Percentiles rank a stretch among this genome's conserved stretches.
Conservation (phyloP, 805 yeast species). For the Tetrapisispora pingtungensis region DNA sequence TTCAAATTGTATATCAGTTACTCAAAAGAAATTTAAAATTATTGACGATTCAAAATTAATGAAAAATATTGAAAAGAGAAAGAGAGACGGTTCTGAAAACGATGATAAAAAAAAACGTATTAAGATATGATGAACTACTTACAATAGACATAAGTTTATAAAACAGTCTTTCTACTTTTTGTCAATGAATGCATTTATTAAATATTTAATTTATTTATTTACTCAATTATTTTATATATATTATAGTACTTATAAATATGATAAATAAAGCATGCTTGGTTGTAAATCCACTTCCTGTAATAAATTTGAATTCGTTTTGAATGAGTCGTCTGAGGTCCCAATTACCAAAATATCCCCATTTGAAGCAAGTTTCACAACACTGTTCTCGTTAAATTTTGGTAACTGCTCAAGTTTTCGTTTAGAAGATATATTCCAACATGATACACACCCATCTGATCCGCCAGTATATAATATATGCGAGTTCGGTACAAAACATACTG, state of each 20-base stretch:
- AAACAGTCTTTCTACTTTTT: too few species aligned
- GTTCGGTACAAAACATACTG: conserved; percentile 66
- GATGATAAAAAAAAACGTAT: conserved; percentile 2
- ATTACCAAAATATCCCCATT: conserved; percentile 29
- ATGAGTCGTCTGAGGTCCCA: conserved; percentile 42
- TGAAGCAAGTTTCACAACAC: conserved; percentile 34
- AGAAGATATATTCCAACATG: conserved; percentile 82
- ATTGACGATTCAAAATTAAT: conserved; percentile 53
- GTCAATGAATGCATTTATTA: not conserved
- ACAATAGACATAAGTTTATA: not conserved
- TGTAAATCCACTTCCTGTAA: conserved; percentile 13
- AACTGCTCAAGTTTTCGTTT: conserved; percentile 67
- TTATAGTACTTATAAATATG: conserved; percentile 1
- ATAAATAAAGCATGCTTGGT: conserved; percentile 19
- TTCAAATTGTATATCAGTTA: conserved; percentile 27
- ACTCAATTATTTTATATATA: not conserved
- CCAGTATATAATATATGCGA: conserved; percentile 78
- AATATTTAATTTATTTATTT: not conserved
- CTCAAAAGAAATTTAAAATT: conserved; percentile 29
- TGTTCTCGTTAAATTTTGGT: conserved; percentile 39
- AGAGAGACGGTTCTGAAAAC: conserved; percentile 5
- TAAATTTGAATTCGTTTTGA: conserved; percentile 30
- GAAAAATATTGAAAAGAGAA: conserved; percentile 49
- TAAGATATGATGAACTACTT: not conserved
- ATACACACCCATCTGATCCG: conserved; percentile 83